These are phyloP conservation scores for Diaporthe australafricana DNA, from an alignment of 2,329 filamentous ascomycete genomes.

Conservation along the genomic window DNA sequence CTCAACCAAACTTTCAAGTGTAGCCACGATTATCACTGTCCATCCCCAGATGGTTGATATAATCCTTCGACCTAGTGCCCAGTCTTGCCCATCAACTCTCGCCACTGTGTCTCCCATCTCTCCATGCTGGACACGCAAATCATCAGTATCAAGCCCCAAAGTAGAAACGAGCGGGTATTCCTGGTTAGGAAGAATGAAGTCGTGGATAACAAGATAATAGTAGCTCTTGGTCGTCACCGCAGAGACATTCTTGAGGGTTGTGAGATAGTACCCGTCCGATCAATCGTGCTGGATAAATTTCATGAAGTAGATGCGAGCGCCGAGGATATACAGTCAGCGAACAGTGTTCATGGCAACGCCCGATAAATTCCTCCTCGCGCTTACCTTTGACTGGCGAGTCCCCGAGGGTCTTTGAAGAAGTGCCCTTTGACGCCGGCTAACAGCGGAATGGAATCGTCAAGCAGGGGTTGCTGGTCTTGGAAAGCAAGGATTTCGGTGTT, in stretches of 20 bases:
- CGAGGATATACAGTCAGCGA: background rate
- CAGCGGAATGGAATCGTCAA: too few relatives aligned
- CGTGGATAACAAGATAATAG: background rate
- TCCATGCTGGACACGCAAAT: background rate
- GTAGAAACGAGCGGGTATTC: background rate
- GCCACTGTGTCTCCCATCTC: background rate
- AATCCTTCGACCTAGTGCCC: background rate
- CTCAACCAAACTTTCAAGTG: too few relatives aligned
- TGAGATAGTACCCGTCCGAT: background rate
- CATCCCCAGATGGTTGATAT: background rate
- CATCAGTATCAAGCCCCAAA: conserved; percentile 11
- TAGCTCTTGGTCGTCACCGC: background rate
- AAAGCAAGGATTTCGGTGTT: too few relatives aligned
- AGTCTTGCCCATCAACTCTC: background rate
- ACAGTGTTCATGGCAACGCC: too few relatives aligned
- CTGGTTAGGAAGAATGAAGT: background rate
- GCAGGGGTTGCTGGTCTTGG: too few relatives aligned
- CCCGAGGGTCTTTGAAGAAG: too few relatives aligned
- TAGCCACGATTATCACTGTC: background rate
- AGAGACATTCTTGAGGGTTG: background rate
- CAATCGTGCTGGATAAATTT: conserved; percentile 6
- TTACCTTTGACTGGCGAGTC: too few relatives aligned
- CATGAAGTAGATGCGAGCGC: background rate
- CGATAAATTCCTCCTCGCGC: too few relatives aligned
- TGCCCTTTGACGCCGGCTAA: too few relatives aligned